phyloP scores from a whole-genome alignment of 164 flowering plant genomes.

The Liriodendron chinense region DNA sequence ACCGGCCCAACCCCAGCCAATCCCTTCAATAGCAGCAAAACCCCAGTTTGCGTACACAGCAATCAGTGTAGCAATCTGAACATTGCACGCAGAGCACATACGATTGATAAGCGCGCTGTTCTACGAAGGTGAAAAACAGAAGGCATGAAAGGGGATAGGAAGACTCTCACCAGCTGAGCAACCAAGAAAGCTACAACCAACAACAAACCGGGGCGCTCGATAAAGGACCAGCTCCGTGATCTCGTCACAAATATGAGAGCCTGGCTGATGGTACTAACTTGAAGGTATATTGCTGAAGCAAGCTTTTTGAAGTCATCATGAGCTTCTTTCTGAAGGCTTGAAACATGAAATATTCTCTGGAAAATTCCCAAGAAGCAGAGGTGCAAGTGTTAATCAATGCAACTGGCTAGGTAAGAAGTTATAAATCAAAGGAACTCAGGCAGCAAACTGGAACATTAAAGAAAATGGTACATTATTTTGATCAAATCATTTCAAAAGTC shows the following conservation, averaged over 20 bases:
- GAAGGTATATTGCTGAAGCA: slow-evolving; percentile 89
- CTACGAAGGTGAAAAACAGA: background rate
- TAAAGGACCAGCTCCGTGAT: slow-evolving; percentile 80
- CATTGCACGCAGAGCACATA: background rate
- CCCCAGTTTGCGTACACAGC: slow-evolving; percentile 91
- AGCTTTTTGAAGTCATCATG: slow-evolving; percentile 56
- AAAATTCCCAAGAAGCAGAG: slow-evolving; percentile 4
- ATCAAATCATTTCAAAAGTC: background rate
- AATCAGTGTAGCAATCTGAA: slow-evolving; percentile 77
- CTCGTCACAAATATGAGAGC: slow-evolving; percentile 92
- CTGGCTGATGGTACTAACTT: slow-evolving; percentile 93
- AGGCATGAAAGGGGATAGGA: background rate
- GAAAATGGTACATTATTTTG: too few relatives aligned
- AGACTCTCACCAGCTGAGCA: slow-evolving; percentile 73
- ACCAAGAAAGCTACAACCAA: slow-evolving; percentile 62
- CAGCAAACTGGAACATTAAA: too few relatives aligned
- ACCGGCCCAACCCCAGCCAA: slow-evolving; percentile 99
- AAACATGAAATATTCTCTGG: slow-evolving; percentile 66
- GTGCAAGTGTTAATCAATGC: background rate
- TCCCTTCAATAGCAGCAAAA: slow-evolving; percentile 85
- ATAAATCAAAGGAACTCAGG: too few relatives aligned
- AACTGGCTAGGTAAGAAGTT: background rate
- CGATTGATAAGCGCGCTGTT: background rate
- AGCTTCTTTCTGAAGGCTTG: slow-evolving; percentile 53
- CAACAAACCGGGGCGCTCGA: slow-evolving; percentile 75